Percentiles rank a stretch among this genome's conserved stretches.
These are phyloP conservation scores for Saturnispora quitensis DNA, from an alignment of 805 yeast genomes.

Conservation along the genomic window DNA sequence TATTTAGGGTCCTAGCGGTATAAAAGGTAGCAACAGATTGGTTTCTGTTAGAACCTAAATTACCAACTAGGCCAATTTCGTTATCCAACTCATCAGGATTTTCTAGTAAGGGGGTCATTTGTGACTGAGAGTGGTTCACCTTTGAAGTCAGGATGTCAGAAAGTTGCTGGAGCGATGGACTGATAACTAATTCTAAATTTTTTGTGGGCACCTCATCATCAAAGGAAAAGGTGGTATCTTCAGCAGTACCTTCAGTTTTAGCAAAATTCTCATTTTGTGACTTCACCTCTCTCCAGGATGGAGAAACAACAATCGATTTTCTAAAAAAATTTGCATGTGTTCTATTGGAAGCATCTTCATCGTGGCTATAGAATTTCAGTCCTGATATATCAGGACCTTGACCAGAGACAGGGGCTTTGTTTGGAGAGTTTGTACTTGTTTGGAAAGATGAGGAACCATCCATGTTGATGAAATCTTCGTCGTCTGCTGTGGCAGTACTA, in stretches of 20 bases:
- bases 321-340: slow-evolving; percentile 26
- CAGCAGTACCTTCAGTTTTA: slow-evolving; percentile 1
- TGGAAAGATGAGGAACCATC: slow-evolving; percentile 31
- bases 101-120: slow-evolving; percentile 14
- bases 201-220: slow-evolving; percentile 24
- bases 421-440: slow-evolving; percentile 28
- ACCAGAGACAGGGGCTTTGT: slow-evolving; percentile 5
- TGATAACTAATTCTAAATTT: slow-evolving; percentile 25
- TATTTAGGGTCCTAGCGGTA: slow-evolving; percentile 18
- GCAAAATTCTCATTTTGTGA: slow-evolving; percentile 5
- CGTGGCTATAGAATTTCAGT: slow-evolving; percentile 14
- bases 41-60: slow-evolving; percentile 10
- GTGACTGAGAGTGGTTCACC: slow-evolving; percentile 9
- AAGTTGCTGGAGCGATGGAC: slow-evolving; percentile 30
- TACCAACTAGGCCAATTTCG: background rate
- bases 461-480: slow-evolving; percentile 24
- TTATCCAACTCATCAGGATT: slow-evolving; percentile 12
- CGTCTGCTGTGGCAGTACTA: slow-evolving; percentile 26
- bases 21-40: slow-evolving; percentile 25
- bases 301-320: slow-evolving; percentile 26
- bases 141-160: slow-evolving; percentile 26
- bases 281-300: slow-evolving; percentile 24
- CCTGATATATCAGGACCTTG: slow-evolving; percentile 2
- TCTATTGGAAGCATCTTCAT: slow-evolving; percentile 22
- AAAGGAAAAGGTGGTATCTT: slow-evolving; percentile 1